These are phyloP conservation scores for Pichia sp. DNA, from an alignment of 1,139 yeast species.

Conservation along the genomic window DNA sequence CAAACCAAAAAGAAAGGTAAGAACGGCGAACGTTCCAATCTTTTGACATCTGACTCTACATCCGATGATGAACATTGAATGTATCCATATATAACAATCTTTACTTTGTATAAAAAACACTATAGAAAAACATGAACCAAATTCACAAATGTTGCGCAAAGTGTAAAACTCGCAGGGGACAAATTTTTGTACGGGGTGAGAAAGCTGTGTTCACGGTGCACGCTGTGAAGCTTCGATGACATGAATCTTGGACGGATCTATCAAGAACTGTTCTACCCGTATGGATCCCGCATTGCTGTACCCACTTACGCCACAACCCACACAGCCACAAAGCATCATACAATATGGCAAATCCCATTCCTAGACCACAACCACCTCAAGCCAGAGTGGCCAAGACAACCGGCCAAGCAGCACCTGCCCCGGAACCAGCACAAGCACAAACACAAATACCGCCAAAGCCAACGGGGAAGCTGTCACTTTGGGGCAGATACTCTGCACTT, in stretches of 20 bases:
- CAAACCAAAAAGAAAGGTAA: not conserved
- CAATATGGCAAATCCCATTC: not conserved
- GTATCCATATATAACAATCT: not conserved
- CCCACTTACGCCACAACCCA: too few relatives aligned
- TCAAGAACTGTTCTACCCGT: too few relatives aligned
- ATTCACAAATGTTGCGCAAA: too few relatives aligned
- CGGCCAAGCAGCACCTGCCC: not conserved
- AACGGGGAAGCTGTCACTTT: constrained; percentile 15
- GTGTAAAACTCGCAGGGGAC: too few relatives aligned
- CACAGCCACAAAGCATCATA: not conserved
- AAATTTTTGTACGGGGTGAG: too few relatives aligned
- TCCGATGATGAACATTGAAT: constrained; percentile 3
- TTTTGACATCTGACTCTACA: not conserved
- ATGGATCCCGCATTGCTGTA: too few relatives aligned
- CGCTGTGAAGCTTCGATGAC: too few relatives aligned
- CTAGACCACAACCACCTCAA: constrained; percentile 13
- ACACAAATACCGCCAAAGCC: constrained; percentile 3
- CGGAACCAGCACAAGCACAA: not conserved
- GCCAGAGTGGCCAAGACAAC: not conserved
- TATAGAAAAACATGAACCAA: not conserved
- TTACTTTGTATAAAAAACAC: not conserved
- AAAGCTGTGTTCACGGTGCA: too few relatives aligned
- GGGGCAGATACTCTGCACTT: constrained; percentile 23
- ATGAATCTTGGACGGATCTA: too few relatives aligned
- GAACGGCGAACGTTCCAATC: constrained; percentile 5